Percentiles rank a stretch among this genome's conserved stretches.
These are phyloP conservation scores for Pythium apleroticum DNA, from an alignment of 352 stramenopile species.

Conservation along the genomic window DNA sequence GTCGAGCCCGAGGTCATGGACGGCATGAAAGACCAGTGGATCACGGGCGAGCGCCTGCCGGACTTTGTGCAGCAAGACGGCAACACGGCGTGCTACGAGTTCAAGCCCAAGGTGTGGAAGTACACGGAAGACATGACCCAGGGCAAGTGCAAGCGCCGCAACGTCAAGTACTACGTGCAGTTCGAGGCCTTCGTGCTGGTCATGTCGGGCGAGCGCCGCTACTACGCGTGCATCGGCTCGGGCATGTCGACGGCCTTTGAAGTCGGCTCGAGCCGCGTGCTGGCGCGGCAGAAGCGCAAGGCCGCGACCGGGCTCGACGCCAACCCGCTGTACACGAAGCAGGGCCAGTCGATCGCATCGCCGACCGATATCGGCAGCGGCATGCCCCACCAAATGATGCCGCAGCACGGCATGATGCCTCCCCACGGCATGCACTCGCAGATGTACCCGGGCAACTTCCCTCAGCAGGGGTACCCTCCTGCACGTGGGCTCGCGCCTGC, in stretches of 20 bases:
- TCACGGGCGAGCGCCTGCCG: conserved; percentile 75
- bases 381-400: conserved; percentile 30
- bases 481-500: conserved; percentile 42
- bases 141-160: conserved; percentile 86
- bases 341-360: conserved; percentile 7
- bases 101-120: conserved; percentile 90
- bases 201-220: conserved; percentile 65
- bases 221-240: conserved; percentile 84
- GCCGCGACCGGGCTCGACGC: conserved; percentile 42
- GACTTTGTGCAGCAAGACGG: conserved; percentile 80
- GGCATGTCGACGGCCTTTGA: conserved; percentile 87
- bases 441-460: conserved; percentile 23
- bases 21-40: conserved; percentile 85
- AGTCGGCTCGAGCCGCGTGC: conserved; percentile 78
- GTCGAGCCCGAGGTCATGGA: conserved; percentile 80
- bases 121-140: conserved; percentile 89
- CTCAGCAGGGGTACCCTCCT: conserved; percentile 15
- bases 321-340: conserved; percentile 37
- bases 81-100: conserved; percentile 80
- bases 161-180: conserved; percentile 89
- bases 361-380: conserved; percentile 9
- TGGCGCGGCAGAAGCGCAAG: conserved; percentile 85
- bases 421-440: conserved; percentile 21
- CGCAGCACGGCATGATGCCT: conserved; percentile 23
- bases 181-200: conserved; percentile 86